Evolutionary conservation across 306 rosid species (phyloP).

Genomic region (Cicer judaicum): DNA sequence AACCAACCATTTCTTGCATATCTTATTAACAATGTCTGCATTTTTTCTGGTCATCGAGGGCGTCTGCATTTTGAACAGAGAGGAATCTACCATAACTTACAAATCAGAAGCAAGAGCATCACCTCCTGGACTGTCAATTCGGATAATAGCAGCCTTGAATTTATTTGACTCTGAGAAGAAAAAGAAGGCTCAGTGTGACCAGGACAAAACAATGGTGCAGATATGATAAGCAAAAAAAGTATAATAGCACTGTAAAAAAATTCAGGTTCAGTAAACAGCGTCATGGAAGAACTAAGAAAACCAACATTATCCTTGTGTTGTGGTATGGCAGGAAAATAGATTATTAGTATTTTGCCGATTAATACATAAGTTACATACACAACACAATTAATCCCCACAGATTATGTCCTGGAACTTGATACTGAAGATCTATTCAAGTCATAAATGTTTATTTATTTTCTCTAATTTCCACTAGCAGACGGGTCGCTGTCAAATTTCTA

Average conservation of each 20-base stretch:
- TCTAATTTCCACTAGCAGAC: conserved; percentile 26
- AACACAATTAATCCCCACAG: conserved; percentile 7
- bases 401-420: conserved; percentile 21
- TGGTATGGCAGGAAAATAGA: conserved; percentile 11
- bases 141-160: conserved; percentile 86
- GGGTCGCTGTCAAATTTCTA: conserved; percentile 31
- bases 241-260: background rate
- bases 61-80: conserved; percentile 33
- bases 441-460: conserved; percentile 23
- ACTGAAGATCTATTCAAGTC: conserved; percentile 27
- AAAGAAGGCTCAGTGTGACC: conserved; percentile 33
- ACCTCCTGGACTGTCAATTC: conserved; percentile 99
- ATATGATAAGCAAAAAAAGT: conserved; percentile 23
- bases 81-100: conserved; percentile 70
- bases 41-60: background rate
- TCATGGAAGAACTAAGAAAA: conserved; percentile 26
- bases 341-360: background rate
- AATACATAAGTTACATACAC: conserved; percentile 14
- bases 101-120: conserved; percentile 99
- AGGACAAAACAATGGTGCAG: conserved; percentile 9
- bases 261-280: conserved; percentile 38
- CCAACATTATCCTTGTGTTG: conserved; percentile 15
- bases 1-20: conserved; percentile 36
- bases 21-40: conserved; percentile 40
- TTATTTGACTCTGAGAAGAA: conserved; percentile 72